Evolutionary conservation across 306 rosid species (phyloP).

Genomic region (Pterocarpus macrocarpus): DNA sequence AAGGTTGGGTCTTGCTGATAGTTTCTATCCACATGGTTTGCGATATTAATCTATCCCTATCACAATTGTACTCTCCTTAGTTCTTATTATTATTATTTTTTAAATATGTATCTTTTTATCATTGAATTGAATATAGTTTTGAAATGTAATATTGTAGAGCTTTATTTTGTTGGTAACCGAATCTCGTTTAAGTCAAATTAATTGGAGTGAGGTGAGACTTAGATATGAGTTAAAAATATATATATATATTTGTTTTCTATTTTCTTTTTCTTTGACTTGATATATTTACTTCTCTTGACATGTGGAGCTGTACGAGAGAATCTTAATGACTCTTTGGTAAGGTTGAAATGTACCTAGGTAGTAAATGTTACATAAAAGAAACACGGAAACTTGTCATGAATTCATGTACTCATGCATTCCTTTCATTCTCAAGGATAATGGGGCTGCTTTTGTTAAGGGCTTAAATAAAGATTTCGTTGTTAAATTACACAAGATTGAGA

Average conservation of each 20-base stretch:
- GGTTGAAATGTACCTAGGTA: constrained; percentile 19
- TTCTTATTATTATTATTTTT: neutral
- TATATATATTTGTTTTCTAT: constrained; percentile 12
- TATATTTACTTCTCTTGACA: constrained; percentile 30
- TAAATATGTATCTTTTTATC: neutral
- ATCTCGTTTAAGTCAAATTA: too few relatives aligned
- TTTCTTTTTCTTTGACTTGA: neutral
- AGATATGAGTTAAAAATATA: too few relatives aligned
- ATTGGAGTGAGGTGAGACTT: too few relatives aligned
- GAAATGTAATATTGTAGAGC: too few relatives aligned
- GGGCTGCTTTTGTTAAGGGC: constrained; percentile 31
- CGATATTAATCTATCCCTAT: constrained; percentile 48
- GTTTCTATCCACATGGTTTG: constrained; percentile 52
- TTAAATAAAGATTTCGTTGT: neutral
- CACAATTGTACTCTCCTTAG: neutral
- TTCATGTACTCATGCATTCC: neutral
- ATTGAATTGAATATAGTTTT: neutral
- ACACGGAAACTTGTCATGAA: constrained; percentile 29
- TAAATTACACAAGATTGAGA: too few relatives aligned
- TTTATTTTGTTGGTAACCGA: too few relatives aligned
- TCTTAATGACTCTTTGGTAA: constrained; percentile 48
- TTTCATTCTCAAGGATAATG: constrained; percentile 1
- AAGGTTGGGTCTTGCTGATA: constrained; percentile 56
- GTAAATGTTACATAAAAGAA: constrained; percentile 20
- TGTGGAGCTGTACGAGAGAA: constrained; percentile 54